phyloP scores from a whole-genome alignment of 1,284 basidiomycete species.

The Athelia sp. region DNA sequence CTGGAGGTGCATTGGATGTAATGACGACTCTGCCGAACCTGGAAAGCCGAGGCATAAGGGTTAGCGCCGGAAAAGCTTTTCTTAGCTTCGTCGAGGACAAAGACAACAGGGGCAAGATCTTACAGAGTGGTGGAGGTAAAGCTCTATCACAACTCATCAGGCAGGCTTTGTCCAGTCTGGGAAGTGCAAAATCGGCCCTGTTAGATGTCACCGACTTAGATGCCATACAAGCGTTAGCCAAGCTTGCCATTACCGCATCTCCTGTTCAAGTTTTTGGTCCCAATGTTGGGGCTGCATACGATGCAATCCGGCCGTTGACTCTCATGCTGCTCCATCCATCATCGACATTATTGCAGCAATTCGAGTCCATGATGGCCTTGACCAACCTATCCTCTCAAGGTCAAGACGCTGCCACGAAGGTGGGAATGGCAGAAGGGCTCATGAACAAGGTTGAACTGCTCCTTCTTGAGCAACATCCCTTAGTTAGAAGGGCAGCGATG shows the following conservation, averaged over 20 bases:
- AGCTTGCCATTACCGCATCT: constrained; percentile 87
- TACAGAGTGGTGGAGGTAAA: constrained; percentile 83
- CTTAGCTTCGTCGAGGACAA: constrained; percentile 75
- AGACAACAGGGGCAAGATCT: constrained; percentile 69
- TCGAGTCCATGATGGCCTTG: constrained; percentile 92
- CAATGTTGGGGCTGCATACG: constrained; percentile 68
- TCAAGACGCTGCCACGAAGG: constrained; percentile 56
- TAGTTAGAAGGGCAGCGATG: constrained; percentile 82
- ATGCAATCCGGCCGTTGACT: constrained; percentile 76
- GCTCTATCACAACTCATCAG: constrained; percentile 64
- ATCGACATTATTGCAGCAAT: constrained; percentile 76
- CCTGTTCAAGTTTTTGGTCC: constrained; percentile 89
- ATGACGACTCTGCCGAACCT: constrained; percentile 52
- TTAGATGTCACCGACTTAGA: constrained; percentile 51
- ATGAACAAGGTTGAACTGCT: constrained; percentile 73
- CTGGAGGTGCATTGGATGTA: constrained; percentile 59
- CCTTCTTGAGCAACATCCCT: constrained; percentile 77
- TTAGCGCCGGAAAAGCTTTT: constrained; percentile 50
- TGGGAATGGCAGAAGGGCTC: constrained; percentile 59
- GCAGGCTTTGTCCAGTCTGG: constrained; percentile 23
- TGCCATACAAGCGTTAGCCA: constrained; percentile 86
- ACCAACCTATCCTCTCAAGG: constrained; percentile 90
- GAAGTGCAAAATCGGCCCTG: constrained; percentile 20
- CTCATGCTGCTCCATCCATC: constrained; percentile 64
- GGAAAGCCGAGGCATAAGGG: constrained; percentile 52